Evolutionary conservation across 345 rosid genomes (phyloP), one percentile per base, ranked within the genome.

Genomic region (Rubroshorea leprosula): DNA sequence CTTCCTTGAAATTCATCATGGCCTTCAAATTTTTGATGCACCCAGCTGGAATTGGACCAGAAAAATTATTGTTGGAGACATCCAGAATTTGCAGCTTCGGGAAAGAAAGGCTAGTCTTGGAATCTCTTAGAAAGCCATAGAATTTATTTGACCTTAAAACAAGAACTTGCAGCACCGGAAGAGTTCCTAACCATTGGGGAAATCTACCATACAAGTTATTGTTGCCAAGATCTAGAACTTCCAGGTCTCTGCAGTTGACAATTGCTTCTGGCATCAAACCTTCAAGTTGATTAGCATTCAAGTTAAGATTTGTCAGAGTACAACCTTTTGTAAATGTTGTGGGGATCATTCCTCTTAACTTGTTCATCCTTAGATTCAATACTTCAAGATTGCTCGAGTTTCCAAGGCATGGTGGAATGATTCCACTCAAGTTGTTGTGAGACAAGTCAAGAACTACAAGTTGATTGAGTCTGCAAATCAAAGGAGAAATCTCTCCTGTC

Each of bases 191-290:
- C 76, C 74, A 72, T 38, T 5, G 2, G 0, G 73, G 80, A 15
- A 80, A 72, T 3, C 29, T 52, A 44, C 48, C 76, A 1, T 63
- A 41, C 3, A 76, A 49, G 20, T 29, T 43, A 13, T 74, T 80
- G 55, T 72, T 65, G 1, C 67, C 62, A 5, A 81, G 25, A 31
- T 78, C 68, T 0, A 78, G 6, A 23, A 78, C 49, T 51, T 68
- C 57, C 14, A 81, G 15, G 7, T 6, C 0, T 23, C 11, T 35
- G 20, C 79, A 70, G 6, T 64, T 51, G 2, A 10, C 14, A 23
- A 80, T 17, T 5, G 71, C 58, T 13, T 3, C 25, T 5, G 80
- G 68, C 1, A 58, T 5, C 1, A 14, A 18, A 5, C 75, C 82
- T 10, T 47, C 49, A 0, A 77, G 15, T 3, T 13, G 24, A 5